Evolutionary conservation across 805 yeast species (phyloP).

Genomic region (Kockiozyma suomiensis): DNA sequence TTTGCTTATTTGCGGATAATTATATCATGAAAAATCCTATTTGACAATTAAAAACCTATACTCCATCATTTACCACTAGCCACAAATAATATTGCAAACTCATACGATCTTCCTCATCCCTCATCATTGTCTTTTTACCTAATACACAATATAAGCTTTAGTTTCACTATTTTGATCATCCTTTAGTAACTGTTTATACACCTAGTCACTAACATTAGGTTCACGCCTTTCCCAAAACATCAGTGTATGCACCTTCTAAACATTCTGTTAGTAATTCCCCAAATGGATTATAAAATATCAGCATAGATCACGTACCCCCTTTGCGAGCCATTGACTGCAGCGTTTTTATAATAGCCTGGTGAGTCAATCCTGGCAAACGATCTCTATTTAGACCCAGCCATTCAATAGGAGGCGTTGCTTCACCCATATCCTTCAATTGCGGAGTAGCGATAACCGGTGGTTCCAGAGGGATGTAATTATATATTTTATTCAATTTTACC

Average conservation of each 20-base stretch:
- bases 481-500: conserved; percentile 49
- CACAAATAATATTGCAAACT: no score
- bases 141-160: neutral
- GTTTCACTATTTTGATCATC: neutral
- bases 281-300: neutral
- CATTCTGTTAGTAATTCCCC: neutral
- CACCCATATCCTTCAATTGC: conserved; percentile 85
- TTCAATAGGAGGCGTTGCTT: conserved; percentile 96
- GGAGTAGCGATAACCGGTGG: conserved; percentile 89
- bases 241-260: conserved; percentile 49
- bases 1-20: no score
- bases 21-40: no score
- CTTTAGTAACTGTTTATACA: neutral
- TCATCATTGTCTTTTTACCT: no score
- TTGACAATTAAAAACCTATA: neutral
- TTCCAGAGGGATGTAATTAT: conserved; percentile 61
- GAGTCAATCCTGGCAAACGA: conserved; percentile 82
- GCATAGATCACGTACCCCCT: conserved; percentile 53
- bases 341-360: conserved; percentile 72
- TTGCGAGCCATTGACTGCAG: conserved; percentile 74
- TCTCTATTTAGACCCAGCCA: conserved; percentile 96
- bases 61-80: neutral
- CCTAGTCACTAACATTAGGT: no score
- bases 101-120: no score
- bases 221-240: conserved; percentile 46